phyloP scores from a whole-genome alignment of 2,329 filamentous ascomycete species.

The Fusarium falciforme region DNA sequence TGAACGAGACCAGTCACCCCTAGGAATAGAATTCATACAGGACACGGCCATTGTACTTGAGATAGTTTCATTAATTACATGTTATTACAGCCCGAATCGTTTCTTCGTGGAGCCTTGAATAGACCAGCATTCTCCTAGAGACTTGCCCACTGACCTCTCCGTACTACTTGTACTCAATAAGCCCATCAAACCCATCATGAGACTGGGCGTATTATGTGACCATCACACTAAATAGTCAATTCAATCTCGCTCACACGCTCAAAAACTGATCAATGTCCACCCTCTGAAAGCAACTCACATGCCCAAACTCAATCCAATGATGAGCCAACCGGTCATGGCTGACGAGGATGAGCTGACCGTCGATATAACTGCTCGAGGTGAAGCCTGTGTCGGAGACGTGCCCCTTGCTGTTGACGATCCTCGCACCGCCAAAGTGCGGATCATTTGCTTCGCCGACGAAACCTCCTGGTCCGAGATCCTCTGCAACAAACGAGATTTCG shows the following conservation, averaged over 20 bases:
- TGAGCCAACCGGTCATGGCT: constrained; percentile 83
- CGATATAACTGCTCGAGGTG: constrained; percentile 77
- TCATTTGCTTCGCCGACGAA: constrained; percentile 73
- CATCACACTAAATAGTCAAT: neutral
- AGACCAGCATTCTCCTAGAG: neutral
- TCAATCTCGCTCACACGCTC: constrained; percentile 9
- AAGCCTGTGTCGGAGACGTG: constrained; percentile 84
- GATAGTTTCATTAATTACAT: neutral
- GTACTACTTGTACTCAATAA: too few relatives aligned
- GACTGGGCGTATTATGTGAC: neutral
- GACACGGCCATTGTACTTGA: neutral
- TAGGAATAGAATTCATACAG: neutral
- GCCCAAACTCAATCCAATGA: constrained; percentile 77
- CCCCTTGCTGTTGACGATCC: constrained; percentile 78
- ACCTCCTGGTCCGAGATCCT: constrained; percentile 78
- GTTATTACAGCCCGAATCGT: neutral
- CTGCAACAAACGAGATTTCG: constrained; percentile 82
- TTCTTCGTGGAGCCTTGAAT: neutral
- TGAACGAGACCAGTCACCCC: neutral
- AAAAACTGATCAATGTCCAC: constrained; percentile 68
- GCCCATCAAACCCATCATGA: too few relatives aligned
- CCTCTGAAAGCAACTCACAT: constrained; percentile 71
- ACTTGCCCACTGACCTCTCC: neutral
- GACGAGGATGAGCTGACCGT: constrained; percentile 81
- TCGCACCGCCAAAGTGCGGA: constrained; percentile 76